Evolutionary conservation across 1,284 basidiomycete species (phyloP).

Genomic region (Lignosus rhinocerotis): DNA sequence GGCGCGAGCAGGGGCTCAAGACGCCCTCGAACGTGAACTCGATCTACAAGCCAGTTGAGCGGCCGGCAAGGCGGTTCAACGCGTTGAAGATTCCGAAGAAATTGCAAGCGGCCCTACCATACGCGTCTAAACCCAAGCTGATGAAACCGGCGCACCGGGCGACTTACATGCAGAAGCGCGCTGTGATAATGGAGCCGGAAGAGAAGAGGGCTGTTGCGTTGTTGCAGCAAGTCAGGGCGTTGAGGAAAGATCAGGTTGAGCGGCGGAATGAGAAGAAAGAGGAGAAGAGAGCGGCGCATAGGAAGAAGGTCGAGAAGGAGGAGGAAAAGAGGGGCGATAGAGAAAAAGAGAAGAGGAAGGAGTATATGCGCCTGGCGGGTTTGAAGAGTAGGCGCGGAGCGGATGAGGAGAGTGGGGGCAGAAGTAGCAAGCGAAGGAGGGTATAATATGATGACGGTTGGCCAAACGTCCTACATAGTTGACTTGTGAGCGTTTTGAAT

Average conservation of each 20-base stretch:
- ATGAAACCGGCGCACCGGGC: constrained; percentile 72
- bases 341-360: constrained; percentile 79
- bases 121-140: constrained; percentile 88
- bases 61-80: constrained; percentile 87
- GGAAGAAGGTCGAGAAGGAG: constrained; percentile 72
- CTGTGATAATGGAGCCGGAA: constrained; percentile 93
- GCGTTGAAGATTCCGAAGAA: constrained; percentile 87
- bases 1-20: constrained; percentile 81
- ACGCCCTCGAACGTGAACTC: constrained; percentile 87
- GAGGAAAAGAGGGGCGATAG: constrained; percentile 70
- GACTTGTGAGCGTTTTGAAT: too few relatives aligned
- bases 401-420: constrained; percentile 55
- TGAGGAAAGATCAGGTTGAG: constrained; percentile 85
- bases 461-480: too few relatives aligned
- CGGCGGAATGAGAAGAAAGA: constrained; percentile 83
- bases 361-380: constrained; percentile 73
- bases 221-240: constrained; percentile 91
- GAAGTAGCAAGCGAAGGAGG: constrained; percentile 47
- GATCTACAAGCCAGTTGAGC: constrained; percentile 82
- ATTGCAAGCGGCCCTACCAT: constrained; percentile 88
- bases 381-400: constrained; percentile 70
- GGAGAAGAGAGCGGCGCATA: constrained; percentile 61
- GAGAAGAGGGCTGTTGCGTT: constrained; percentile 93
- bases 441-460: constrained; percentile 2
- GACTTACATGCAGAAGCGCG: constrained; percentile 90